Conservation (phyloP, 345 rosid species). For the Citrus sp. region DNA sequence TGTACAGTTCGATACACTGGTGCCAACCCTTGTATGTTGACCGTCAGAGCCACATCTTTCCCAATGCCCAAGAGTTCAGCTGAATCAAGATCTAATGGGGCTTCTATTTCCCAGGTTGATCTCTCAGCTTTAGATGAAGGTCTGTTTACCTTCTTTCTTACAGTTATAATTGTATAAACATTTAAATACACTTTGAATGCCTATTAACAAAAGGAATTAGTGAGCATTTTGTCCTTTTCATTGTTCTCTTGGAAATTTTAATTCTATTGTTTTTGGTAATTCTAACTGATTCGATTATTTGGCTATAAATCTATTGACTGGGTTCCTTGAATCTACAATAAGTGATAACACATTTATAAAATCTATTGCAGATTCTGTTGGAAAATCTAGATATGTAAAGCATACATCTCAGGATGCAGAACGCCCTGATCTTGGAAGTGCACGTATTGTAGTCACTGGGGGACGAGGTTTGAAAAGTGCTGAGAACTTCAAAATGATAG, state of each 20-base stretch:
- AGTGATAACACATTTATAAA: background rate
- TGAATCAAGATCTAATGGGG: conserved; percentile 46
- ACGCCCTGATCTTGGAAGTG: conserved; percentile 96
- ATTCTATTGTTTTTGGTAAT: background rate
- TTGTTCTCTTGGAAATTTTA: background rate
- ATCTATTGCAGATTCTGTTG: conserved; percentile 46
- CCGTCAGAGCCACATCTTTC: conserved; percentile 81
- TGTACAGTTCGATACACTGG: conserved; percentile 82
- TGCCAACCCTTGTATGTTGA: conserved; percentile 69
- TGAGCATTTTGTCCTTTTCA: background rate
- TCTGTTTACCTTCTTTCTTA: conserved; percentile 36
- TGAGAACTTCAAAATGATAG: conserved; percentile 91
- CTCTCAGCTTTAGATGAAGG: conserved; percentile 80
- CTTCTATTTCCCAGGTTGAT: conserved; percentile 87
- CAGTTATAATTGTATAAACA: background rate
- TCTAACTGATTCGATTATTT: background rate
- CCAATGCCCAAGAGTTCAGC: conserved; percentile 32
- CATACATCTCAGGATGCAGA: conserved; percentile 76
- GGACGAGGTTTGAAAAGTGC: conserved; percentile 88
- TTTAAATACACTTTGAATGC: background rate
- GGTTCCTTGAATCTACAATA: background rate
- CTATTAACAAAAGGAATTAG: background rate
- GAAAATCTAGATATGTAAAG: conserved; percentile 67
- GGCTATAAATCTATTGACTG: background rate
- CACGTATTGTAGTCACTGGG: conserved; percentile 82